Conservation (phyloP, 768 basidiomycete genomes). For the Daedalea quercina region DNA sequence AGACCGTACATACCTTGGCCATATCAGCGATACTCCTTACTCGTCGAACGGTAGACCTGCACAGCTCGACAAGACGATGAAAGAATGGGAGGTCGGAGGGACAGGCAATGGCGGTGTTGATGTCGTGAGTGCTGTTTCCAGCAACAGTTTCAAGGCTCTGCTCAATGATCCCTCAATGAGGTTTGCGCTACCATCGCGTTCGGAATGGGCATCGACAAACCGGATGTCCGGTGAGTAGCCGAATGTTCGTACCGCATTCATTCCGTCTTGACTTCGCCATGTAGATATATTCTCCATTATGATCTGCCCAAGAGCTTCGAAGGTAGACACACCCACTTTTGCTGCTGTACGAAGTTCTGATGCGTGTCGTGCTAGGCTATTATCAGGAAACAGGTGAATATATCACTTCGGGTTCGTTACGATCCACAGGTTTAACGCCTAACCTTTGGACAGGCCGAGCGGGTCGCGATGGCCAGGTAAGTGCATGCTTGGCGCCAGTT, state of each 20-base stretch:
- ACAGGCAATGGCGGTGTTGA: conserved; percentile 49
- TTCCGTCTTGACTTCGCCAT: neutral
- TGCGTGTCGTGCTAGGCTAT: conserved; percentile 42
- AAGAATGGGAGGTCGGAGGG: conserved; percentile 54
- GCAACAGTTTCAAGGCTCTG: neutral
- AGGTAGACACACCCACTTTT: conserved; percentile 32
- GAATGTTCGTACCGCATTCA: neutral
- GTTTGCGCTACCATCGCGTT: conserved; percentile 81
- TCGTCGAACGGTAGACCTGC: conserved; percentile 27
- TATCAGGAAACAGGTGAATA: conserved; percentile 78
- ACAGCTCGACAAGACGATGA: conserved; percentile 44
- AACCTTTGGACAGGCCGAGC: conserved; percentile 46
- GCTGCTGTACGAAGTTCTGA: neutral
- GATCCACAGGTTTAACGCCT: neutral
- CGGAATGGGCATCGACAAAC: conserved; percentile 83
- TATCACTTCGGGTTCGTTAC: neutral
- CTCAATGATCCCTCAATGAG: conserved; percentile 24
- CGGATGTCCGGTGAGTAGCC: conserved; percentile 53
- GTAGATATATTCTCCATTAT: conserved; percentile 71
- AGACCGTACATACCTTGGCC: conserved; percentile 2
- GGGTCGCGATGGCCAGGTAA: conserved; percentile 68
- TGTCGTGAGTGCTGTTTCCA: conserved; percentile 41
- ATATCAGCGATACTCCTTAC: neutral
- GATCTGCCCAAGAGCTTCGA: conserved; percentile 82
- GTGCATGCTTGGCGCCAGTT: conserved; percentile 9